Evolutionary conservation across 352 stramenopile genomes (phyloP).

Genomic region (Phytophthora chlamydospora): DNA sequence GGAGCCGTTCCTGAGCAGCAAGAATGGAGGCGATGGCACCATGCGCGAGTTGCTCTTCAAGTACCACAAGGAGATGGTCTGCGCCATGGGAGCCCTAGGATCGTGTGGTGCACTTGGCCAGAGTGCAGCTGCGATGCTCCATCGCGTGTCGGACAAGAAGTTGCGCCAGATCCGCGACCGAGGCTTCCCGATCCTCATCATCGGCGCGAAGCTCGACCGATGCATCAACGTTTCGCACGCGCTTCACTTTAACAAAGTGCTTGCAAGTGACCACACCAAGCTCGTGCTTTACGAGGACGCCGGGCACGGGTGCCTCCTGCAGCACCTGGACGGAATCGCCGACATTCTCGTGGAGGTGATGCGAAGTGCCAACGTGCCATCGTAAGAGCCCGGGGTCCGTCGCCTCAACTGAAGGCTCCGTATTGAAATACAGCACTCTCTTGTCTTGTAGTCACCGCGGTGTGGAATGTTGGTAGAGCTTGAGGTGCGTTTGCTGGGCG

Average conservation of each 20-base stretch:
- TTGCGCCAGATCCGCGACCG: conserved; percentile 45
- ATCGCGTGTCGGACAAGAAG: conserved; percentile 45
- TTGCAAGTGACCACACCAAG: conserved; percentile 45
- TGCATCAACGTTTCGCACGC: conserved; percentile 42
- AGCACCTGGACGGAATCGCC: conserved; percentile 51
- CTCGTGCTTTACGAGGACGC: conserved; percentile 49
- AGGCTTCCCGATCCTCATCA: conserved; percentile 51
- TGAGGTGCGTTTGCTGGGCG: background rate
- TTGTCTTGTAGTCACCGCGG: no score
- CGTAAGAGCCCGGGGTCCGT: no score
- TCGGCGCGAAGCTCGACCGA: conserved; percentile 41
- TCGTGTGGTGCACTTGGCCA: conserved; percentile 36
- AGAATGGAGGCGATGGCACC: conserved; percentile 38
- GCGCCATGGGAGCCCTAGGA: conserved; percentile 24
- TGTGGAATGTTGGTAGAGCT: conserved; percentile 7
- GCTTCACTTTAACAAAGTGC: conserved; percentile 40
- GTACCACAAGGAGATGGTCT: conserved; percentile 43
- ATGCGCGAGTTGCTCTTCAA: conserved; percentile 53
- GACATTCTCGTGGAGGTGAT: conserved; percentile 34
- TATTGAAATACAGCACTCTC: no score
- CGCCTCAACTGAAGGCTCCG: no score
- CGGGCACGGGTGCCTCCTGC: conserved; percentile 49
- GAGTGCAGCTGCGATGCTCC: conserved; percentile 33
- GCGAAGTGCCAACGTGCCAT: conserved; percentile 2
- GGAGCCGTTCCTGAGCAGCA: conserved; percentile 38